A percentile compares a stretch with the other conserved stretches of the same genome.
Conservation (phyloP, 2,329 filamentous ascomycete genomes). For the Colletotrichum agaves region DNA sequence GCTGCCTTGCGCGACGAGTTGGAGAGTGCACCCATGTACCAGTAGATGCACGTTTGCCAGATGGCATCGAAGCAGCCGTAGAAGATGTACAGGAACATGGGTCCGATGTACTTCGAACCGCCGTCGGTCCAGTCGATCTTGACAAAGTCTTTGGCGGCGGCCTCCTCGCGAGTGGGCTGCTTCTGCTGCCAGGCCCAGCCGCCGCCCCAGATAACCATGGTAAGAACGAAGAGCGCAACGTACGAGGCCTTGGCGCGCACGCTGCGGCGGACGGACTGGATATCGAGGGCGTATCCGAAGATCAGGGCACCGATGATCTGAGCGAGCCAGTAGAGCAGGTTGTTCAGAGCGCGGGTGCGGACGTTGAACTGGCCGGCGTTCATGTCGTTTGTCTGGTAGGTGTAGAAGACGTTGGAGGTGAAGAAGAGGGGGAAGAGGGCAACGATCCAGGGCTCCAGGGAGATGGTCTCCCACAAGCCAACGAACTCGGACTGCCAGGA, state of each 20-base stretch:
- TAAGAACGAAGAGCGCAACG: constrained; percentile 71
- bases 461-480: constrained; percentile 80
- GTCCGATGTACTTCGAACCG: constrained; percentile 71
- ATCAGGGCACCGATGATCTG: constrained; percentile 82
- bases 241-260: constrained; percentile 74
- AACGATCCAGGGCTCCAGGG: constrained; percentile 77
- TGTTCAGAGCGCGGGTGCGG: constrained; percentile 81
- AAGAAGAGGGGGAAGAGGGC: constrained; percentile 86
- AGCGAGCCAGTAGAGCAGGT: constrained; percentile 79
- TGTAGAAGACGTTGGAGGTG: constrained; percentile 85
- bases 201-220: constrained; percentile 84
- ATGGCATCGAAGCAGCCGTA: constrained; percentile 90
- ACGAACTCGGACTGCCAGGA: constrained; percentile 83
- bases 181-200: constrained; percentile 80
- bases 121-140: constrained; percentile 72
- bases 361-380: constrained; percentile 78
- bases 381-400: constrained; percentile 77
- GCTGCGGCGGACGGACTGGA: constrained; percentile 67
- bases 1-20: constrained; percentile 93
- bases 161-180: constrained; percentile 62
- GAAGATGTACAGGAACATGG: constrained; percentile 91
- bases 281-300: constrained; percentile 79
- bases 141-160: constrained; percentile 41
- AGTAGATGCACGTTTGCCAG: constrained; percentile 93
- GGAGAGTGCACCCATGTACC: constrained; percentile 93